Evolutionary conservation across 2,329 filamentous ascomycete genomes (phyloP), one percentile per base, ranked within the genome.

Genomic region (Botrytis deweyae): DNA sequence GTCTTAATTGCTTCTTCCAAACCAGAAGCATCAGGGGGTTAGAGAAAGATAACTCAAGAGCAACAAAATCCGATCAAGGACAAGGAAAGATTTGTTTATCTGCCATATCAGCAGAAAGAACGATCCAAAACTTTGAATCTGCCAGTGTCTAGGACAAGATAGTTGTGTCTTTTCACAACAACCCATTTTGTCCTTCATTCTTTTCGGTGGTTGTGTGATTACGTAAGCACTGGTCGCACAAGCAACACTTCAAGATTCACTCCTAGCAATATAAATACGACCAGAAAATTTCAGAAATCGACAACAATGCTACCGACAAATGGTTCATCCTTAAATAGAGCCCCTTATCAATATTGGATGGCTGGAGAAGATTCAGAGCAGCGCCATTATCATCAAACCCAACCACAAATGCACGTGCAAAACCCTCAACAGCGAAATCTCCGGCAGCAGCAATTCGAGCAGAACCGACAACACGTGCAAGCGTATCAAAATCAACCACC

Each of bases 391-490:
- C 20, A 33, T 58, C 49, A 42, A 55, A 42, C 8, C 25, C 16
- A 38, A 58, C 36, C 49, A 29, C 66, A 58, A 25, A 68, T 58
- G 36, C 36, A 42, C 7, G 55, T n/a, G n/a, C 49, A 42, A 58
- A 40, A 68, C n/a, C 29, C 5, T 18, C 4, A 38, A 33, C 49
- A 22, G 22, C 25, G 49, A 58, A 33, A 22, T 58, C 16, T 42
- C 20, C 36, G 58, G n/a, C 66, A 42, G n/a, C 46, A 67, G 25
- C 46, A 29, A 42, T 68, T 55, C 25, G 46, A 68, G 65, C 16
- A 68, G n/a, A 68, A 58, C 20, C 16, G 16, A 42, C n/a, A 68
- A 5, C 66, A 68, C 49, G 36, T 68, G 66, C 66, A 42, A 22
- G 40, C 40, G 49, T n/a, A 55, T 58, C 66, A 55, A 68, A 68